Base-by-base conservation (phyloP, 1,284 basidiomycete genomes). In the Leccinum angustisporum region DNA sequence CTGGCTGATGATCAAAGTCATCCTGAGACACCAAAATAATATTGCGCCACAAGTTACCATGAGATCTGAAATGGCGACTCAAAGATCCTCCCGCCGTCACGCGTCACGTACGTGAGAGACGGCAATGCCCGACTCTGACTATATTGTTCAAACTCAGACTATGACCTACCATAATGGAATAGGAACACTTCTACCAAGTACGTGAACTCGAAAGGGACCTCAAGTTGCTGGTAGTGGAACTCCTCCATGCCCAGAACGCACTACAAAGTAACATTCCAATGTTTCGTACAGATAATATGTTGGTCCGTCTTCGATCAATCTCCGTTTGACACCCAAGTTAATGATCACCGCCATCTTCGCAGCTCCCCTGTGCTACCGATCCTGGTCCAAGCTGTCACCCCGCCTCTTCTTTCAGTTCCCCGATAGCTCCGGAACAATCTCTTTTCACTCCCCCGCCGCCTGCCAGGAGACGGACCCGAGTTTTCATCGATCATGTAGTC, bases 381-480 rank as follows among this genome's bases (percentile, higher is more conserved):
- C 60, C 57, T 9, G 48, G 57, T 48, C 27, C 73, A 54, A 61
- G 59, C 30, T 43, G 33, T 50, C 56, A 3, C 1, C 31, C 40
- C 27, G n/a, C 10, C 5, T 33, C 62, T n/a, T 56, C 61, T 13
- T 36, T 2, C 14, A 63, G 62, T 46, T 58, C 74, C 5, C 57
- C 65, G 1, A 54, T 67, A 14, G 54, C 53, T 31, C 40, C 10
- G 4, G 57, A 66, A 18, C 61, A 56, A 9, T 72, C 71, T 7
- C 71, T 76, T 46, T 73, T 73, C 55, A 75, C 75, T 0, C 74
- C 74, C n/a, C 68, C 73, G 16, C 66, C 67, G 2, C 62, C 50
- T 4, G 31, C 60, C 11, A 64, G 40, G 52, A 62, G 31, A 59
- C 71, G 57, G 1, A 16, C 59, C 3, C 62, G 64, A 21, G 2